Evolutionary conservation across 1,284 basidiomycete species (phyloP), one percentile per base, ranked within the genome.

Genomic region (Prillingera fragicola): DNA sequence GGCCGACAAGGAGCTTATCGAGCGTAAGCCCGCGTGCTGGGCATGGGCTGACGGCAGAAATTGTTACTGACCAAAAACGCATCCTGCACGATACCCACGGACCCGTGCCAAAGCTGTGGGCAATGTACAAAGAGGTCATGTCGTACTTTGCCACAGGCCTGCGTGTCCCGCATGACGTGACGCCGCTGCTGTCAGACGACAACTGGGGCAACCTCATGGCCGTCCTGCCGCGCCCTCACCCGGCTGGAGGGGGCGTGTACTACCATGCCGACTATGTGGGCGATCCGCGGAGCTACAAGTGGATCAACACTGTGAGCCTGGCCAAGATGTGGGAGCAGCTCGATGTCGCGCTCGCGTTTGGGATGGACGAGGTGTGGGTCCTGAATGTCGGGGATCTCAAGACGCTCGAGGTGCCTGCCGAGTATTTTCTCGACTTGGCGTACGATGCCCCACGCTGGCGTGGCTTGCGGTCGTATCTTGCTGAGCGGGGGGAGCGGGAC

Each of bases 371-470:
- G 15, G 53, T 70, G 34, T 71, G 67, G 60, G 67, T 73, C 25
- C 52, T 72, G 41, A 73, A 73, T 44, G 69, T 72, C 26, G 83
- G 82, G 17, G 83, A 85, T 56, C 66, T 85, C 28, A 85, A 85
- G 61, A 81, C 82, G 0, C 81, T 81, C 56, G 84, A 86, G 56
- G 23, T 52, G n/a, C 78, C 81, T 33, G 80, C 75, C 18, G 82
- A 85, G 52, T 84, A 82, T 62, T 84, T 82, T 73, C 69, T 85
- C 52, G 73, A 71, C 15, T 76, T 78, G 37, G 82, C 77, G 2
- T 85, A 79, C 74, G 75, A 85, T 56, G 66, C 78, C 0, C 70
- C 77, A 0, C 63, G 71, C 9, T 61, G 78, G 76, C 70, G 75
- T 43, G 81, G 81, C 51, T 57, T 83, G 28, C 62, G 75, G 37